Evolutionary conservation across 768 basidiomycete species (phyloP), one percentile per base, ranked within the genome.

Genomic region (Lactarius evosmus): DNA sequence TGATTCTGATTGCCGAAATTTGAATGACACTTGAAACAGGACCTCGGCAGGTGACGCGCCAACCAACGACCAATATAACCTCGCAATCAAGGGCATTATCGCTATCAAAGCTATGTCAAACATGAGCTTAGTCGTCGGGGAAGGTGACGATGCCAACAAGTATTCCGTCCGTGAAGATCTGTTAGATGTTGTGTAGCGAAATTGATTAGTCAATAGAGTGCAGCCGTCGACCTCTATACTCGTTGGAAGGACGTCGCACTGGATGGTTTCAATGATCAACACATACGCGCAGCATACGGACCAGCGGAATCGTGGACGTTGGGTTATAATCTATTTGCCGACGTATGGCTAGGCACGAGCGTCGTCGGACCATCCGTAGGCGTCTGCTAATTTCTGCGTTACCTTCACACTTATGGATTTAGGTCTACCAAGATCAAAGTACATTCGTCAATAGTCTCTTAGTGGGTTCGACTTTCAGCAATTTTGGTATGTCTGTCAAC

Each of bases 241-340:
- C 58, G 61, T 19, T 65, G 63, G 63, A 61, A 65, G 59, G 11
- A 9, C n/a, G 32, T 65, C 9, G 63, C 63, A 14, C 33, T 56
- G 3, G 36, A 56, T 46, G n/a, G n/a, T n/a, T n/a, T n/a, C n/a
- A 51, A 7, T 29, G 52, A 54, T 67, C 55, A 63, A 58, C 9
- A 51, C 32, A n/a, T 40, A 44, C 50, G 58, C 41, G 27, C 16
- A 33, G 55, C 62, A 52, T 36, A 60, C 56, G 25, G 65, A 16
- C 27, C 58, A 41, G 3, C 58, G 17, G 52, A 17, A 51, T 82
- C 80, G 64, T 86, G 84, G 85, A 83, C 83, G 3, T 69, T 86
- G 30, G 74, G 82, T 11, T 88, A 89, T 73, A 87, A 87, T 74
- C 69, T n/a, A n/a, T n/a, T n/a, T n/a, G n/a, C n/a, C n/a, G n/a